phyloP scores from a whole-genome alignment of 768 basidiomycete species.

The Leccinum sublutescens region DNA sequence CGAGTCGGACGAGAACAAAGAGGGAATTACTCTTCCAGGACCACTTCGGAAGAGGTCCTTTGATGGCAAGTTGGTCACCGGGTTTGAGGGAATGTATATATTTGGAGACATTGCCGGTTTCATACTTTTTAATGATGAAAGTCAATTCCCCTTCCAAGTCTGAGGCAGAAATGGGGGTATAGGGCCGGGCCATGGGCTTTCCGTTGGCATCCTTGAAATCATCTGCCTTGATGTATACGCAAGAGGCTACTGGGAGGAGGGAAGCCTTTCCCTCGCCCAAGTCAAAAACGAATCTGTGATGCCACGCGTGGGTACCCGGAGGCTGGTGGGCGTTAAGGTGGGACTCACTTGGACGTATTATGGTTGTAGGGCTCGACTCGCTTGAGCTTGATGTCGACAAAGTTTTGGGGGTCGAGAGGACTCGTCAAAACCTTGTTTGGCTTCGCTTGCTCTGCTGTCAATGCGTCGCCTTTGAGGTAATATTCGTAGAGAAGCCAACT shows the following conservation, averaged over 20 bases:
- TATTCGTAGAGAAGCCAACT: conserved; percentile 50
- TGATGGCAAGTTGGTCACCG: conserved; percentile 81
- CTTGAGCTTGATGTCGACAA: conserved; percentile 79
- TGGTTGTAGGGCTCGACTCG: conserved; percentile 87
- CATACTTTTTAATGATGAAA: conserved; percentile 84
- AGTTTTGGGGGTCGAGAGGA: conserved; percentile 72
- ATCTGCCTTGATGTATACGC: conserved; percentile 74
- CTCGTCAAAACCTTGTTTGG: conserved; percentile 48
- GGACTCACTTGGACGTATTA: conserved; percentile 75
- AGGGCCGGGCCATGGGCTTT: conserved; percentile 86
- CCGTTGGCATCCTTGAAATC: conserved; percentile 74
- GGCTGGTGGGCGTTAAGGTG: neutral
- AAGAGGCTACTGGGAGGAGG: conserved; percentile 75
- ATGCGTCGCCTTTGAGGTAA: conserved; percentile 32
- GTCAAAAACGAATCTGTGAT: conserved; percentile 69
- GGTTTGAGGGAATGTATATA: conserved; percentile 78
- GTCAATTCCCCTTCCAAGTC: conserved; percentile 72
- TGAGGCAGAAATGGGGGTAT: conserved; percentile 86
- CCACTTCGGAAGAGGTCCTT: conserved; percentile 90
- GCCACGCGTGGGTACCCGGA: neutral
- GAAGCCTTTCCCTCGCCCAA: conserved; percentile 77
- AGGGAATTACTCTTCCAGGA: conserved; percentile 65
- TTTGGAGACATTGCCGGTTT: conserved; percentile 80
- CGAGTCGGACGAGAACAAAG: neutral
- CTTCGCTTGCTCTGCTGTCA: conserved; percentile 36